phyloP scores from a whole-genome alignment of 1,139 yeast genomes.

The Geotrichum siamense region DNA sequence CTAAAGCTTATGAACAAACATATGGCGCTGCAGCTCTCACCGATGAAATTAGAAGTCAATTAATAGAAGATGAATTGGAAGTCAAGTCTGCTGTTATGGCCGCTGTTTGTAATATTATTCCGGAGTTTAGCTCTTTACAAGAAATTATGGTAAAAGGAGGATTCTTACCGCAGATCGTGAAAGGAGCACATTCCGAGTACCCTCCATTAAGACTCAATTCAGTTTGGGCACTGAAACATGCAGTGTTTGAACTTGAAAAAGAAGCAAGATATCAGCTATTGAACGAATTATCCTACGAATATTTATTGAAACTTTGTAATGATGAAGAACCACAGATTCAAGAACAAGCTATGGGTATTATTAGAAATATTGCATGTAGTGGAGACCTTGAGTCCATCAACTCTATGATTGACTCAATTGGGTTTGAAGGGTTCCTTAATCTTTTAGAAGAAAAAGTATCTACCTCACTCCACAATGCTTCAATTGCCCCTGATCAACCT shows the following conservation, averaged over 20 bases:
- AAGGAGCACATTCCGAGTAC: slow-evolving; percentile 30
- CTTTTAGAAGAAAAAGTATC: slow-evolving; percentile 26
- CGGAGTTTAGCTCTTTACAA: slow-evolving; percentile 74
- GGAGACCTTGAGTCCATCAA: slow-evolving; percentile 45
- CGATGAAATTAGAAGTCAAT: slow-evolving; percentile 25
- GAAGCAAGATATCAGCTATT: slow-evolving; percentile 31
- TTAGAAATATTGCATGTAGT: slow-evolving; percentile 69
- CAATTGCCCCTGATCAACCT: slow-evolving; percentile 13
- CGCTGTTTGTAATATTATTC: slow-evolving; percentile 63
- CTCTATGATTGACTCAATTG: slow-evolving; percentile 36
- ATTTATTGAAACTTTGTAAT: slow-evolving; percentile 46
- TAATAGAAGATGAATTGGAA: slow-evolving; percentile 36
- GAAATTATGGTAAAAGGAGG: slow-evolving; percentile 51
- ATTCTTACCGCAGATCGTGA: slow-evolving; percentile 44
- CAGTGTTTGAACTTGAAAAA: slow-evolving; percentile 43
- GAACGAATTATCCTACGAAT: slow-evolving; percentile 44
- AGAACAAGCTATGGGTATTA: slow-evolving; percentile 61
- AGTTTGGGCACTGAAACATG: slow-evolving; percentile 51
- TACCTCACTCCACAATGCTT: slow-evolving; percentile 8
- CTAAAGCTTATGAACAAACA: slow-evolving; percentile 10
- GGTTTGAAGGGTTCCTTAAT: slow-evolving; percentile 30
- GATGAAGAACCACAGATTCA: slow-evolving; percentile 49
- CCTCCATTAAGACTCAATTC: slow-evolving; percentile 42
- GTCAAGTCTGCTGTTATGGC: slow-evolving; percentile 59
- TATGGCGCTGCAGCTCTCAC: slow-evolving; percentile 19